Conservation (phyloP, 176 grass and related monocot genomes). For the Areca catechu region DNA sequence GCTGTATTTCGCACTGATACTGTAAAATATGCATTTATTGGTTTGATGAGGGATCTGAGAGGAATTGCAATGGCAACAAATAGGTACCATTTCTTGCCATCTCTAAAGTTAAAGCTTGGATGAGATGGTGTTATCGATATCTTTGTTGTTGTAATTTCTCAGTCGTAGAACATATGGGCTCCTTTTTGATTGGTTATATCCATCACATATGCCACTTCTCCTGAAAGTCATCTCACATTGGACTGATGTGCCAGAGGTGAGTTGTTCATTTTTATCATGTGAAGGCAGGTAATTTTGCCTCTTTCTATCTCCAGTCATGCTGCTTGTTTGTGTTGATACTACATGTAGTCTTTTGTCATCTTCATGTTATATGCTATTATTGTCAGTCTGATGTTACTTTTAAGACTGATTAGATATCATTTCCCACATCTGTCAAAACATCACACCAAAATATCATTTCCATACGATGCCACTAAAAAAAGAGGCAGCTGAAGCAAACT, state of each 20-base stretch:
- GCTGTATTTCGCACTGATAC: constrained; percentile 68
- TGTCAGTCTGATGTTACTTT: too few relatives aligned
- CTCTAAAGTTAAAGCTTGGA: neutral
- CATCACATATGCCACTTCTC: constrained; percentile 74
- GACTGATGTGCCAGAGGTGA: constrained; percentile 75
- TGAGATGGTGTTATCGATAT: neutral
- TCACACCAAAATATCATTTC: too few relatives aligned
- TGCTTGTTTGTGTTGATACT: too few relatives aligned
- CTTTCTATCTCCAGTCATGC: too few relatives aligned
- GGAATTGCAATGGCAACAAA: constrained; percentile 94
- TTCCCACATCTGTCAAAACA: too few relatives aligned
- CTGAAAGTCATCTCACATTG: constrained; percentile 81
- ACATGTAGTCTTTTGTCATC: too few relatives aligned
- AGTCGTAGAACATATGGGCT: constrained; percentile 87
- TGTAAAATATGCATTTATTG: constrained; percentile 84
- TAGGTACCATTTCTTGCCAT: constrained; percentile 45
- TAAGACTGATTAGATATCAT: too few relatives aligned
- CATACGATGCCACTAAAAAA: too few relatives aligned
- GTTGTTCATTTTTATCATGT: neutral
- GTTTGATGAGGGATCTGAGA: constrained; percentile 89
- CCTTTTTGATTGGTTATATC: constrained; percentile 97
- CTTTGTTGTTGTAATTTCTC: constrained; percentile 22
- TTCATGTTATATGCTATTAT: too few relatives aligned
- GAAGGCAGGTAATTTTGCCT: too few relatives aligned
- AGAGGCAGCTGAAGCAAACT: too few relatives aligned